Conservation (phyloP, 306 rosid genomes). For the Cucurbita ficifolia region DNA sequence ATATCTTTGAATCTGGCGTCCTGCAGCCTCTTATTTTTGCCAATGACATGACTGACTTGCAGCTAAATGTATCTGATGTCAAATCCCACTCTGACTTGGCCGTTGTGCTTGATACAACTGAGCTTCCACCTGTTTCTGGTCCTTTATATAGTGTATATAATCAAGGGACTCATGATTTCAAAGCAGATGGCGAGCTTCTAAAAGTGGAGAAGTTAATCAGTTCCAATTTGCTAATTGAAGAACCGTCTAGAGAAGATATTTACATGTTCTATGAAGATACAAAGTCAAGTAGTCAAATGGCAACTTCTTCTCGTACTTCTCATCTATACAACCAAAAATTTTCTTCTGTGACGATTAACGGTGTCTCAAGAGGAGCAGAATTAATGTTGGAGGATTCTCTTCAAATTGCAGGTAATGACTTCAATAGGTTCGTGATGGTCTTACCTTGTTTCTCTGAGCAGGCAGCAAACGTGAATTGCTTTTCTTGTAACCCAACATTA, state of each 20-base stretch:
- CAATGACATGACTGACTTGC: constrained; percentile 29
- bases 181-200: constrained; percentile 24
- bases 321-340: constrained; percentile 15
- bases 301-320: constrained; percentile 26
- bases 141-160: constrained; percentile 11
- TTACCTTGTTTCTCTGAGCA: not conserved
- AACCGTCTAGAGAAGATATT: constrained; percentile 53
- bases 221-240: constrained; percentile 22
- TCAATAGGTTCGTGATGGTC: constrained; percentile 8
- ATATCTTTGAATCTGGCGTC: constrained; percentile 27
- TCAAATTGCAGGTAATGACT: constrained; percentile 35
- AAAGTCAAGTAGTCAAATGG: constrained; percentile 22
- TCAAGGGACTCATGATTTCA: constrained; percentile 11
- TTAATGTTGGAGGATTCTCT: constrained; percentile 19
- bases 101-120: constrained; percentile 10
- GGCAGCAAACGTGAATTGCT: not conserved
- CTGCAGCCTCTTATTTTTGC: constrained; percentile 35
- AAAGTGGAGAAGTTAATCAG: constrained; percentile 18
- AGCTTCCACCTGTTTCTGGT: constrained; percentile 18
- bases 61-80: constrained; percentile 33
- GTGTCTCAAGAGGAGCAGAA: constrained; percentile 17
- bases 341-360: constrained; percentile 23
- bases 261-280: constrained; percentile 58
- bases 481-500: not conserved
- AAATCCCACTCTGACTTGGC: constrained; percentile 31